Evolutionary conservation across 768 basidiomycete species (phyloP), one percentile per base, ranked within the genome.

Genomic region (Serendipita indica): DNA sequence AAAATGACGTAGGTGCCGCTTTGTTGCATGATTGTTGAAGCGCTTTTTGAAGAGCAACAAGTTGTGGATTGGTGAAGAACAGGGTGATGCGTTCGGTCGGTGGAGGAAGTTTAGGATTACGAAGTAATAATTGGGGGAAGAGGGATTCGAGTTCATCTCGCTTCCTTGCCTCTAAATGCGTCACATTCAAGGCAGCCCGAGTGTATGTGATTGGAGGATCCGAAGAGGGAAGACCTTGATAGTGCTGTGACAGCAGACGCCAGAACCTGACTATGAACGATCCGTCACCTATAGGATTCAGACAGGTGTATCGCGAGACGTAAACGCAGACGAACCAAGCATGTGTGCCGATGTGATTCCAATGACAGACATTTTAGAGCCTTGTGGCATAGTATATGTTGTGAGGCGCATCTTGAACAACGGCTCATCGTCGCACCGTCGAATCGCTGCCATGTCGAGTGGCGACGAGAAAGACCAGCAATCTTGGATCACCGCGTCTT

Each of bases 191-290:
- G 7, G 32, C 16, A 28, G 20, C 22, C n/a, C 49, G 22, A 18
- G 49, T 25, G 32, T 54, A 54, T 4, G n/a, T 33, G 7, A 28
- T 18, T 10, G 10, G 16, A 28, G 49, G 16, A 22, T 54, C 49
- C 20, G n/a, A 30, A 3, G 25, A 33, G 7, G 49, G 30, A 4
- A 18, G 7, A n/a, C 22, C 20, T 27, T 54, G 49, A 33, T 54
- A 54, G 7, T 4, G 16, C 12, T 54, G 49, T 33, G 49, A 54
- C 3, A 54, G 10, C 16, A 54, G 12, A 7, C 49, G 3, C 49
- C 49, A 54, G 30, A 54, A 54, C 49, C 32, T 27, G 3, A 30
- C 30, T 28, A 54, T 54, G 49, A 54, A 54, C n/a, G 22, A n/a
- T 4, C 49, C 49, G 32, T 54, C 49, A 7, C 49, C 49, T 54